Percentiles rank a stretch among this genome's conserved stretches.
These are phyloP conservation scores for Fusarium sublunatum DNA, from an alignment of 2,329 filamentous ascomycete genomes.

Conservation along the genomic window DNA sequence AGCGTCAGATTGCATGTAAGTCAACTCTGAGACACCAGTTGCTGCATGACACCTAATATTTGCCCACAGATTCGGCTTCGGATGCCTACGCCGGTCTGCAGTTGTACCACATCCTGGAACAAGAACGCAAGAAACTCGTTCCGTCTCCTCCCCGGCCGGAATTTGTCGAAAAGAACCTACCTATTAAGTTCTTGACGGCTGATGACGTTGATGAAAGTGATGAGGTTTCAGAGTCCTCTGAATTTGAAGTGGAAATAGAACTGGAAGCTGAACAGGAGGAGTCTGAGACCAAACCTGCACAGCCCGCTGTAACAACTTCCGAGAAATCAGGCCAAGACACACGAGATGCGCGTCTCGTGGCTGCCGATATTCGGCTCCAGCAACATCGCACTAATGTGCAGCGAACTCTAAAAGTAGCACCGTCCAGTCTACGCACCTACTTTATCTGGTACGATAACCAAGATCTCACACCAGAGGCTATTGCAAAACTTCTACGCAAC, in stretches of 20 bases:
- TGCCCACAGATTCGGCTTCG: conserved; percentile 73
- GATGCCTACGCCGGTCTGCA: conserved; percentile 85
- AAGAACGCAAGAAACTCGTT: conserved; percentile 71
- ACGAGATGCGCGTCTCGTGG: conserved; percentile 56
- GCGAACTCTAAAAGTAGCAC: conserved; percentile 37
- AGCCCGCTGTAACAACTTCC: conserved; percentile 4
- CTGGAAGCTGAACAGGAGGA: conserved; percentile 15
- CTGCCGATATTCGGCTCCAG: conserved; percentile 55
- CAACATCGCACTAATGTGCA: conserved; percentile 52
- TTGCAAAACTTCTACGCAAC: conserved; percentile 68
- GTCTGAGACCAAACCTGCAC: background rate
- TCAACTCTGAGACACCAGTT: background rate
- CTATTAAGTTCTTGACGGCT: conserved; percentile 64
- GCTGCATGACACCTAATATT: conserved; percentile 9
- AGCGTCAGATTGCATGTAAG: conserved; percentile 77
- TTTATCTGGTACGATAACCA: conserved; percentile 70
- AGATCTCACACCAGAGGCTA: conserved; percentile 58
- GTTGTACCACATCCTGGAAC: conserved; percentile 77
- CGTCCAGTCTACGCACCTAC: conserved; percentile 66
- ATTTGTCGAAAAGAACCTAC: conserved; percentile 73
- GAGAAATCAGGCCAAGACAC: background rate
- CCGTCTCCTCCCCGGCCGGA: conserved; percentile 78
- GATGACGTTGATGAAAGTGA: conserved; percentile 48
- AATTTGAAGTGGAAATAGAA: conserved; percentile 13
- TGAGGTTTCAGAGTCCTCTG: conserved; percentile 46